Base-by-base conservation (phyloP, 2,329 filamentous ascomycete species). In the Endothia cerciana region DNA sequence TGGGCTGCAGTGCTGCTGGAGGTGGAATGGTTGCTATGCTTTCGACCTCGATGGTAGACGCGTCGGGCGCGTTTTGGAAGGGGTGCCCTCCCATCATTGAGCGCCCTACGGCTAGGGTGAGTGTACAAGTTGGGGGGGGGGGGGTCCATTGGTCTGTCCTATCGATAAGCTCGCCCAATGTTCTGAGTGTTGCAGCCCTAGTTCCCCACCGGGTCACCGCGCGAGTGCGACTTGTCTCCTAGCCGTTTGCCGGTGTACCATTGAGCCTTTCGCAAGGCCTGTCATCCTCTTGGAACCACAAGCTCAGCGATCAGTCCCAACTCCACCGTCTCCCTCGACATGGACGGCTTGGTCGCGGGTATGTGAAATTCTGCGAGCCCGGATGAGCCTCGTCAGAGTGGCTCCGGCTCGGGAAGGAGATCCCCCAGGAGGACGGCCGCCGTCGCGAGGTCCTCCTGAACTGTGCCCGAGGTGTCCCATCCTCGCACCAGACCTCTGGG, bases 61-160 rank as follows among this genome's bases (percentile, higher is more conserved):
- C 65, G 65, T 57, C 55, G 41, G 65, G 41, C 65, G 65, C 65
- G 65, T 63, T 41, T 33, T 5, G 41, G 45, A 19, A n/a, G 7
- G 19, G 55, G 10, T 36, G 43, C 43, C n/a, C 13, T 55, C 17
- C 51, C 51, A 36, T 22, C 30, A 7, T 8, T 36, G 17, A 33
- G 51, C 51, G 51, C 15, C 10, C 5, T 36, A 55, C 28, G 28
- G 51, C 51, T 55, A 22, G 43, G 43, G 47, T 51, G 28, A 17
- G 15, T 30, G 47, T 17, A 30, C 25, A 51, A 30, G 51, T 22
- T 28, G 51, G 28, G 8, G 7, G 51, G 51, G 28, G 8, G 7
- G 28, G 28, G 15, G 30, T 30, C 28, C 28, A 36, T 13, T 43
- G 47, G 47, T 22, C 47, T 51, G 28, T 51, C 47, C 28, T 51